Conservation (phyloP, 1,139 yeast genomes). For the Geotrichum reessii region DNA sequence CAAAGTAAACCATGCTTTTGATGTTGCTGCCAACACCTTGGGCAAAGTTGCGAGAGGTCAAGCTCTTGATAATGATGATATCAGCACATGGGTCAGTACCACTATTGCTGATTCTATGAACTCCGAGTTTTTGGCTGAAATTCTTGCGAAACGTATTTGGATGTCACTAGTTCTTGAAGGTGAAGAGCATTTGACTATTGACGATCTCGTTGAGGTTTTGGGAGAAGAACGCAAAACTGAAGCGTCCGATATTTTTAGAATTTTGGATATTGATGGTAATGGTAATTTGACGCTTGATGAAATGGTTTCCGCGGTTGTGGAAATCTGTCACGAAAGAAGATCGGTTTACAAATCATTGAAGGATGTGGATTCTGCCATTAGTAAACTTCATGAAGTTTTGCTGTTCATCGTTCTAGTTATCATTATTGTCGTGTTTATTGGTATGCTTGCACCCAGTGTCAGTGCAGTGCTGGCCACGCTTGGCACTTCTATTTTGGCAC, state of each 20-base stretch:
- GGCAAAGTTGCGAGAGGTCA: conserved; percentile 31
- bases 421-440: conserved; percentile 38
- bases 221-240: conserved; percentile 33
- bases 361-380: conserved; percentile 41
- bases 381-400: conserved; percentile 37
- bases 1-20: conserved; percentile 31
- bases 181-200: conserved; percentile 33
- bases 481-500: conserved; percentile 39
- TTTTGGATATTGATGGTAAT: conserved; percentile 37
- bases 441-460: conserved; percentile 41
- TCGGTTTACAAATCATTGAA: conserved; percentile 37
- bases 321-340: conserved; percentile 36
- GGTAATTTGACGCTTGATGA: conserved; percentile 39
- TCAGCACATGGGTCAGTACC: conserved; percentile 25
- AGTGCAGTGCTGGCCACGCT: conserved; percentile 40
- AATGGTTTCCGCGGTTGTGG: conserved; percentile 34
- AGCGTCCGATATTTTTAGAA: conserved; percentile 35
- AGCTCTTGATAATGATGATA: conserved; percentile 9
- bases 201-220: conserved; percentile 38
- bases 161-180: conserved; percentile 40
- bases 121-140: conserved; percentile 30
- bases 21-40: conserved; percentile 31
- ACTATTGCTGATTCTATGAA: conserved; percentile 37
- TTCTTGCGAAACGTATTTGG: conserved; percentile 40
- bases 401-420: conserved; percentile 35